Evolutionary conservation across 2,329 filamentous ascomycete species (phyloP).

Genomic region (Cordyceps javanica): DNA sequence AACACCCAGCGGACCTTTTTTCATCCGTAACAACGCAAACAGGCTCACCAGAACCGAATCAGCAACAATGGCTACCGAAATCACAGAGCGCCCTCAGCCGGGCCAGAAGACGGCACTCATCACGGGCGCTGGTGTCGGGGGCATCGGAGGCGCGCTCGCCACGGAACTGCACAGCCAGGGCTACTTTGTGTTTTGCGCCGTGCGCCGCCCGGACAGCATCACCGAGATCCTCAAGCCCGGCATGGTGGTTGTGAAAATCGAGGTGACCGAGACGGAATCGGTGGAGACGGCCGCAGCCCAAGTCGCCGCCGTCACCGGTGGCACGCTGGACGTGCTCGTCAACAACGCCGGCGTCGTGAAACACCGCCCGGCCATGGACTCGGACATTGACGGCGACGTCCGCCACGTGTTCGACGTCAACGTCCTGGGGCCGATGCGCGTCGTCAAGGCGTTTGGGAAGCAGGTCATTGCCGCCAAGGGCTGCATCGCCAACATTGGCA

Average conservation of each 20-base stretch:
- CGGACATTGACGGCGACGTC: slow-evolving; percentile 13
- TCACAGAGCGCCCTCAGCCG: slow-evolving; percentile 4
- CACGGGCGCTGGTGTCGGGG: slow-evolving; percentile 12
- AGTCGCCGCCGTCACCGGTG: slow-evolving; percentile 3
- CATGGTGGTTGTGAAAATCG: slow-evolving; percentile 6
- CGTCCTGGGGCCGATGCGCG: slow-evolving; percentile 16
- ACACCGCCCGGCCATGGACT: slow-evolving; percentile 11
- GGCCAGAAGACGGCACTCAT: slow-evolving; percentile 13
- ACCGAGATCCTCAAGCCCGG: not conserved
- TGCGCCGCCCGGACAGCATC: slow-evolving; percentile 8
- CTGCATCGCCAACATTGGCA: slow-evolving; percentile 21
- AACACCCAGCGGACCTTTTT: too few species aligned
- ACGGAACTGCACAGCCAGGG: slow-evolving; percentile 10
- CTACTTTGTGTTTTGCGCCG: slow-evolving; percentile 12
- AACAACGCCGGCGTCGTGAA: slow-evolving; percentile 12
- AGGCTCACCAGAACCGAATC: not conserved
- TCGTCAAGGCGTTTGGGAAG: slow-evolving; percentile 18
- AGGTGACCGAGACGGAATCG: slow-evolving; percentile 9
- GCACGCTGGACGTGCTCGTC: slow-evolving; percentile 12
- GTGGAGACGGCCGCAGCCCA: not conserved
- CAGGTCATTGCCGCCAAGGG: slow-evolving; percentile 20
- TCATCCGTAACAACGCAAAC: not conserved
- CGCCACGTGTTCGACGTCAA: slow-evolving; percentile 12
- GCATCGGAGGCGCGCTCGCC: slow-evolving; percentile 13
- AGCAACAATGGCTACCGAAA: not conserved